phyloP scores from a whole-genome alignment of 768 basidiomycete genomes.

The Nidula microcarpa region DNA sequence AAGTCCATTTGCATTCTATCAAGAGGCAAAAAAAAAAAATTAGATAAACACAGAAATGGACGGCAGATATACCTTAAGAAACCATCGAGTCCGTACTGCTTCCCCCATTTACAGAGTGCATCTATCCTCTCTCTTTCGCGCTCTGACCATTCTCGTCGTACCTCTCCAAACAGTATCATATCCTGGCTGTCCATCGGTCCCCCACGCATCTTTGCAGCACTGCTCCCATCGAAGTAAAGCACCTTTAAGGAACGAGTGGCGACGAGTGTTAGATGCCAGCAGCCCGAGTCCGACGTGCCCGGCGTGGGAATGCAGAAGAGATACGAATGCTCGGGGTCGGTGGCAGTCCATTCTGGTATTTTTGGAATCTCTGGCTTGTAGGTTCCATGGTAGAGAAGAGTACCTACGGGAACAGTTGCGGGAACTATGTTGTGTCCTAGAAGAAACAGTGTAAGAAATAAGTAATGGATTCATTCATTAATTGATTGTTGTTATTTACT shows the following conservation, averaged over 20 bases:
- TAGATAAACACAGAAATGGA: no score
- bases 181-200: constrained; percentile 35
- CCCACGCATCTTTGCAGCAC: constrained; percentile 23
- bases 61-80: constrained; percentile 23
- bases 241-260: constrained; percentile 23
- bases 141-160: constrained; percentile 3
- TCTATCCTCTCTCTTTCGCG: constrained; percentile 20
- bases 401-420: constrained; percentile 13
- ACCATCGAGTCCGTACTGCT: constrained; percentile 25
- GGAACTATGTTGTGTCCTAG: constrained; percentile 15
- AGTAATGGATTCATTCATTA: neutral
- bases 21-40: no score
- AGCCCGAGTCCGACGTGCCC: constrained; percentile 2
- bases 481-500: neutral
- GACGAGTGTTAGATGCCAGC: constrained; percentile 18
- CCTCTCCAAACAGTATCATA: constrained; percentile 25
- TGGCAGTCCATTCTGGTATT: constrained; percentile 14
- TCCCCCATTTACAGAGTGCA: constrained; percentile 28
- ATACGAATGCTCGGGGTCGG: constrained; percentile 16
- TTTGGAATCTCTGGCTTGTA: constrained; percentile 2
- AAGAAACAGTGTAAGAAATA: neutral
- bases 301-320: neutral
- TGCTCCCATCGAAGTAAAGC: constrained; percentile 36
- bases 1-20: constrained; percentile 22
- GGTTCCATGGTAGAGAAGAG: constrained; percentile 18